Base-by-base conservation (phyloP, 257 asterid species). In the Mitragyna speciosa region DNA sequence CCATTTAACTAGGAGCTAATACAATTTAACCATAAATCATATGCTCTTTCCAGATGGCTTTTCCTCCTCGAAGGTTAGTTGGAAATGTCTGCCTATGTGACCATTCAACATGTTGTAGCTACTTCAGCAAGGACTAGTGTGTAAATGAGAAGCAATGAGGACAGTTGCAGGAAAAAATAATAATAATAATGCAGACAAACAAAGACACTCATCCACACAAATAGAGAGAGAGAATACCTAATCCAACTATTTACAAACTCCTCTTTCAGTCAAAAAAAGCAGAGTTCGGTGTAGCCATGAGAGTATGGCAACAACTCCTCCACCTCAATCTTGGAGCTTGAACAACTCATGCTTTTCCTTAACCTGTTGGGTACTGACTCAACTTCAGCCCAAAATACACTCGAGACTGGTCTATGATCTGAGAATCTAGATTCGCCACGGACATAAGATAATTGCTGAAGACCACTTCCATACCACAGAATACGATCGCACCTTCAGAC, bases 381-480 rank as follows among this genome's bases (percentile, higher is more conserved):
- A 8, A 96, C 91, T 86, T 96, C 99, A 2, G 96, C 97, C 97
- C 95, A 91, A 85, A 96, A 96, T 73, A 92, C 89, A 74, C 97
- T 94, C 0, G 99, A 96, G 77, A 96, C 99, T 0, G 97, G 98
- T 73, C 99, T 88, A 70, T 96, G 99, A 87, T 94, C 99, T 16
- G 99, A 96, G 87, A 96, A 96, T 81, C 89, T 90, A 4, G 95
- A 94, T 73, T 96, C 99, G 26, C 99, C 97, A 20, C 99, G 92
- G 12, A 79, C 90, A 49, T 96, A 96, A 0, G 98, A 91, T 63
- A 91, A 81, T 80, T 96, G 99, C 73, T 94, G 99, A 74, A 96
- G 96, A 49, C 99, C 99, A 30, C 78, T 82, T 66, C 99, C 99
- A 9, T 92, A 83, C 98, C 98, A 96, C 77, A 96, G 77, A 71